Evolutionary conservation across 129 eudicot species (phyloP).

Genomic region (Scalesia atractyloides): DNA sequence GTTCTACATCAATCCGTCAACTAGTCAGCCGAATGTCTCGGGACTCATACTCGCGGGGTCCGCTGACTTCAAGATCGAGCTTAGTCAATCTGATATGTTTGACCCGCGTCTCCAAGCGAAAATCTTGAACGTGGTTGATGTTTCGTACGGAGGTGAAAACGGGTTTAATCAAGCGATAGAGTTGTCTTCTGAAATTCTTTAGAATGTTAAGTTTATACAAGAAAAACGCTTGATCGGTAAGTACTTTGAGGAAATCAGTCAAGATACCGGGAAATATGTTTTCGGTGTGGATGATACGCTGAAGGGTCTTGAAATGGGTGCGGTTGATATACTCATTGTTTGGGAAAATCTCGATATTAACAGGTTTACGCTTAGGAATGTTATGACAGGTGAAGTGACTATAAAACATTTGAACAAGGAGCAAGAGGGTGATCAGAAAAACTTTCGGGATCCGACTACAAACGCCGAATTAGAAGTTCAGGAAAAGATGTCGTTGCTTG

Average conservation of each 20-base stretch:
- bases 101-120: conserved; percentile 44
- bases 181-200: conserved; percentile 40
- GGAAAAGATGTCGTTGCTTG: conserved; percentile 39
- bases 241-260: conserved; percentile 47
- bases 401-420: conserved; percentile 40
- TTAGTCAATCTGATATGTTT: conserved; percentile 47
- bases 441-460: conserved; percentile 33
- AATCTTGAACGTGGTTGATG: conserved; percentile 42
- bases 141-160: conserved; percentile 46
- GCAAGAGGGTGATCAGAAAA: conserved; percentile 36
- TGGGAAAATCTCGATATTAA: conserved; percentile 47
- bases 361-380: conserved; percentile 33
- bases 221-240: conserved; percentile 45
- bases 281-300: conserved; percentile 43
- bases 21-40: conserved; percentile 45
- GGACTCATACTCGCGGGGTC: conserved; percentile 47
- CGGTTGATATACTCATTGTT: conserved; percentile 42
- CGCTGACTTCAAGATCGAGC: conserved; percentile 44
- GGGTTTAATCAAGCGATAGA: conserved; percentile 48
- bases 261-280: conserved; percentile 45
- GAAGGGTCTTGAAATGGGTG: conserved; percentile 46
- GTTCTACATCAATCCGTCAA: conserved; percentile 38
- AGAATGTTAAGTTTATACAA: conserved; percentile 42
- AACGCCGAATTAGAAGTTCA: conserved; percentile 42
- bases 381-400: conserved; percentile 34